Base-by-base conservation (phyloP, 371 early-diverging fungal species). In the Entomophthora muscae region DNA sequence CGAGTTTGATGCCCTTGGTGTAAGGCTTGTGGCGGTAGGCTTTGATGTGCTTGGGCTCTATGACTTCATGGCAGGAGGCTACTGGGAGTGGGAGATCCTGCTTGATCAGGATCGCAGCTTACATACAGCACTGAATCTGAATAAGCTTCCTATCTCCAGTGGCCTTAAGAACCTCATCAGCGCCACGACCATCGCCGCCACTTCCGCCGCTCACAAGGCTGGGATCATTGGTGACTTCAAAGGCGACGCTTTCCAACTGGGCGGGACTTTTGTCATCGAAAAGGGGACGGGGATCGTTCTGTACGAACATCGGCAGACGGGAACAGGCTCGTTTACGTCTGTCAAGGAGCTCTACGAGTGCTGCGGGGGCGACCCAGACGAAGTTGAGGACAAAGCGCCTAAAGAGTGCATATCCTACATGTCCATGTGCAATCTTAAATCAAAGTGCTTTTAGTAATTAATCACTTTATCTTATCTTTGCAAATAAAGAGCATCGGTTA, bases 1-100 rank as follows among this genome's bases (percentile, higher is more conserved):
- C 2, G 3, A 57, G 7, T 57, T 57, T 57, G 61, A 61, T 51
- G 32, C 42, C 17, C 27, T 61, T 7, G 52, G 52, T 29, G 61
- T 61, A 22, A 23, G 52, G 10, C 28, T 61, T 52, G 27, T 61
- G 7, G 61, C 52, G n/a, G 52, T 61, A 2, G 61, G 61, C 27
- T 61, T 61, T 23, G 61, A 61, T 52, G 52, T 52, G 27, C 52
- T 61, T 12, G 61, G 61, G n/a, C n/a, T 61, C 42, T 52, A 61
- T 12, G 61, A 61, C 17, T 61, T 61, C 52, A 17, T 61, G 2
- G 61, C 42, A 26, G 61, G 61, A 17, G 52, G 52, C 28, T 61
- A 61, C 27, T 61, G 61, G 61, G 61, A 61, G 7, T 61, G 61
- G 61, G 61, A 61, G 2, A 22, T 61, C 2, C 52, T 51, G 22